These are phyloP conservation scores for Ramaria sp. DNA, from an alignment of 768 basidiomycete genomes.

Conservation along the genomic window DNA sequence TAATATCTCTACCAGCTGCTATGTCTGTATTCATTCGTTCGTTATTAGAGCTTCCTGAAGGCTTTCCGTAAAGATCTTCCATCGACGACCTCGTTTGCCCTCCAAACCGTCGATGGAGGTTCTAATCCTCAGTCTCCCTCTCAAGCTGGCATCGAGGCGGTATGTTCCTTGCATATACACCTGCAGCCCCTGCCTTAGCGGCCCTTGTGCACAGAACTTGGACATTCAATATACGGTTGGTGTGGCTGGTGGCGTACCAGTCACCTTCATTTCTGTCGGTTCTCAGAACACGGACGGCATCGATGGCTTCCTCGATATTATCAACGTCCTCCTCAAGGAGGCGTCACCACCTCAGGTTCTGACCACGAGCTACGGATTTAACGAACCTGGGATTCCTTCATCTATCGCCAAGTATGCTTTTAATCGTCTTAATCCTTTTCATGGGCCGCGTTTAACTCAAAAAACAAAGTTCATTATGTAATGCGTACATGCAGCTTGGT, in stretches of 20 bases:
- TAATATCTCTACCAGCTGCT: not conserved
- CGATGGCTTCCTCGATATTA: slow-evolving; percentile 23
- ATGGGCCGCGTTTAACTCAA: not conserved
- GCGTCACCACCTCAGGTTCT: slow-evolving; percentile 17
- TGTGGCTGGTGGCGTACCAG: slow-evolving; percentile 1
- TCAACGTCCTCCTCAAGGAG: slow-evolving; percentile 17
- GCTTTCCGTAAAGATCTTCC: slow-evolving; percentile 16
- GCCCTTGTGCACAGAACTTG: not conserved
- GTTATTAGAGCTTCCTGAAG: slow-evolving; percentile 18
- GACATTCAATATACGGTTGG: slow-evolving; percentile 9
- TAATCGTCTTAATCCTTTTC: not conserved
- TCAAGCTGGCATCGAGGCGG: slow-evolving; percentile 21
- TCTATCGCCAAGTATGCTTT: not conserved
- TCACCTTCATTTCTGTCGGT: slow-evolving; percentile 8
- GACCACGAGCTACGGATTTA: slow-evolving; percentile 19
- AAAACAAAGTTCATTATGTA: slow-evolving; percentile 16
- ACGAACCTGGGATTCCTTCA: slow-evolving; percentile 14
- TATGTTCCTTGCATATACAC: slow-evolving; percentile 6
- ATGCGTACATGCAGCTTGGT: slow-evolving; percentile 18
- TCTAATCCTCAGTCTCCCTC: slow-evolving; percentile 15
- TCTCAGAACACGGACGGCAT: slow-evolving; percentile 12
- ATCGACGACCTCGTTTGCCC: slow-evolving; percentile 15
- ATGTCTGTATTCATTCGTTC: not conserved
- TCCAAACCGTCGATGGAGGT: slow-evolving; percentile 20
- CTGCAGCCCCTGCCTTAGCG: not conserved